Base-by-base conservation (phyloP, 2,329 filamentous ascomycete genomes). In the Colletotrichum lupini region DNA sequence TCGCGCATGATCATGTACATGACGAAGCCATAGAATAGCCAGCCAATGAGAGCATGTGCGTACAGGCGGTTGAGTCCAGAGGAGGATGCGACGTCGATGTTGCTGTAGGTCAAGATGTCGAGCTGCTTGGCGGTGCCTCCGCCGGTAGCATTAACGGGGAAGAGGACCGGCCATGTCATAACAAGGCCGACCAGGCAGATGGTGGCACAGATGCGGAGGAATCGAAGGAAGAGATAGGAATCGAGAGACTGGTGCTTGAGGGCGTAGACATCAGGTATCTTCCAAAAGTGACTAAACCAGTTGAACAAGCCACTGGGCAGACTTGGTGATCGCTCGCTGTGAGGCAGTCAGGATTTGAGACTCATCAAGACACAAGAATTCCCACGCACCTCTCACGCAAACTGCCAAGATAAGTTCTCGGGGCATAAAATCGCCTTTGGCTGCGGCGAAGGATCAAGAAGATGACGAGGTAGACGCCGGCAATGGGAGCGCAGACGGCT, bases 1-100 rank as follows among this genome's bases (percentile, higher is more conserved):
- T 98, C 96, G 71, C 96, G 90, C 68, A 95, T 93, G 75, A 98
- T 91, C 79, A 94, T 92, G 83, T 94, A 97, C 82, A 98, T 92
- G 76, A 98, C 88, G 80, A 98, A 98, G 58, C 90, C 90, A 82
- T 93, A 95, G 83, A 94, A 98, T 62, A 95, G 82, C 91, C 94
- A 98, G 1, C 92, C 91, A 66, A 95, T 86, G 65, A 94, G 89
- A n/a, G 90, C 90, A 81, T 98, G 95, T 0, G 95, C 96, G 81
- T 93, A 98, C 81, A 94, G 92, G 76, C 91, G 91, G 80, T 90
- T 91, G 74, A 88, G 87, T 75, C 86, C 85, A 58, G 88, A 82
- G 14, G 83, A 80, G 12, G 81, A 85, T 0, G 83, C 76, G n/a
- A 85, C 82, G 75, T 88, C 76, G 73, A 98, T 87, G 79, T 98